Base-by-base conservation (phyloP, 106 monocot genomes). In the Alisma plantagoaquatica region DNA sequence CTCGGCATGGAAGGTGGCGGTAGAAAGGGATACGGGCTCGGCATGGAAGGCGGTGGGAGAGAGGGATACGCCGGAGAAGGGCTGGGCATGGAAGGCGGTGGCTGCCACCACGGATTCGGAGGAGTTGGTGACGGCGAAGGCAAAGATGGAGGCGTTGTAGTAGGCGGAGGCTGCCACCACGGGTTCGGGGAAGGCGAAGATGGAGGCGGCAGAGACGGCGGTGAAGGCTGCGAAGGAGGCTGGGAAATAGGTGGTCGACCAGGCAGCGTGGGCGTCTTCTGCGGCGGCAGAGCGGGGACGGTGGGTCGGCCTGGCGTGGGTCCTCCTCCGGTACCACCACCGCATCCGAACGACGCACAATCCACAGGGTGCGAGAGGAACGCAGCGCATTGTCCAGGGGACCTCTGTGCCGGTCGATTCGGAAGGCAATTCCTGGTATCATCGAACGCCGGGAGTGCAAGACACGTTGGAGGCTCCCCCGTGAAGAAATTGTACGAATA, bases 401-500 rank as follows among this genome's bases (percentile, higher is more conserved):
- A 17, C 9, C 70, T 57, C 70, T 69, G 69, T 18, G 27, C 15
- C 19, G 69, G 64, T 43, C 42, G 32, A 1, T 65, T 73, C 1
- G 80, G 51, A 14, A 86, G 70, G 67, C 85, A 86, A 62, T 86
- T 86, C 35, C 56, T 46, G 54, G 51, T 47, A 6, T 49, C 67
- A 20, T 80, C 76, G 23, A 44, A 16, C 54, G 49, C 19, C 23
- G 31, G 23, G 16, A n/a, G 27, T 25, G 3, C 15, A 16, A 17
- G 51, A 49, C 72, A 77, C 35, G 43, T 55, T 1, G 72, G 67
- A 44, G 66, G 49, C 70, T 56, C 49, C n/a, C 29, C 43, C 0
- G 73, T 69, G 80, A 86, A 73, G 76, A 52, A 80, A 38, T 86
- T 86, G 63, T 60, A 70, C 2, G 80, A 68, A 27, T 73, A 80